Evolutionary conservation across 1,284 basidiomycete genomes (phyloP).

Genomic region (Tranzscheliella williamsii): DNA sequence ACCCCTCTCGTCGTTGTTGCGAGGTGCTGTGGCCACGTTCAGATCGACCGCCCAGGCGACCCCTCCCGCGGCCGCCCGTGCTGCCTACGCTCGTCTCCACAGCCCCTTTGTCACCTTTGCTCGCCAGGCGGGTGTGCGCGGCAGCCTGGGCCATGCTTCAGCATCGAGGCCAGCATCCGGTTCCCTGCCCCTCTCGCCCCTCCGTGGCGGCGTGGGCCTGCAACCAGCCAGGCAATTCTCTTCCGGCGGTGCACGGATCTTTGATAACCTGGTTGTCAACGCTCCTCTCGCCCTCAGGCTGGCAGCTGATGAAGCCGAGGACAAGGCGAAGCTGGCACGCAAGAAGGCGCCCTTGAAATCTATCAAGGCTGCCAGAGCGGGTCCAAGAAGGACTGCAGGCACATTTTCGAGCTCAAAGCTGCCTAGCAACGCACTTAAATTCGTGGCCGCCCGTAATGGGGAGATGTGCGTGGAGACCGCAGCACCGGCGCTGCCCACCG

Average conservation of each 20-base stretch:
- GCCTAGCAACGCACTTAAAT: not conserved
- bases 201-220: slow-evolving; percentile 19
- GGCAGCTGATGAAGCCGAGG: slow-evolving; percentile 17
- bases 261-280: slow-evolving; percentile 35
- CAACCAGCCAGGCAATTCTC: slow-evolving; percentile 29
- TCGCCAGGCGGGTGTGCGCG: slow-evolving; percentile 2
- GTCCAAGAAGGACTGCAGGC: slow-evolving; percentile 5
- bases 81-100: slow-evolving; percentile 7
- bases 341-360: not conserved
- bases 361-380: not conserved
- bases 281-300: slow-evolving; percentile 35
- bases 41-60: not conserved
- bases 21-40: slow-evolving; percentile 1
- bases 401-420: not conserved
- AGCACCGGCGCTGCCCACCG: not conserved
- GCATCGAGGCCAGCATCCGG: slow-evolving; percentile 10
- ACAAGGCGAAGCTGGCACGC: slow-evolving; percentile 13
- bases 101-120: slow-evolving; percentile 7
- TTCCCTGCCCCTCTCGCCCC: slow-evolving; percentile 4
- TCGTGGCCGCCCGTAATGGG: not conserved
- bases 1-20: not conserved
- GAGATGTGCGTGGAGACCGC: not conserved
- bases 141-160: slow-evolving; percentile 16
- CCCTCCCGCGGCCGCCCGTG: not conserved
- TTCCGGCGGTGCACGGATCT: slow-evolving; percentile 16